These are phyloP conservation scores for Niebla homalea DNA, from an alignment of 495 filamentous ascomycete genomes.

Conservation along the genomic window DNA sequence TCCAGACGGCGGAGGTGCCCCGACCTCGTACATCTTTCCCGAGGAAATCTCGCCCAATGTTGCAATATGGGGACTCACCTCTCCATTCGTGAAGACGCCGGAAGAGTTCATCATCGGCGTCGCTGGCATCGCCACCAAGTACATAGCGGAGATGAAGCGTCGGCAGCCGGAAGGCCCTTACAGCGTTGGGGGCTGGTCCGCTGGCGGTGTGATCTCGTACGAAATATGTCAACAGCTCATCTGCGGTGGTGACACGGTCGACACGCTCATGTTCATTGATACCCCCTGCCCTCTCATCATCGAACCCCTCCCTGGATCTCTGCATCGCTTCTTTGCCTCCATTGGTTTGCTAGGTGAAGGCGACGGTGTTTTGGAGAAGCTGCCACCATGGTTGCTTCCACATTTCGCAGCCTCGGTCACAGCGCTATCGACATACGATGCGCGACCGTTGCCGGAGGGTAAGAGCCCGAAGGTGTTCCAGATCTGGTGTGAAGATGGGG, in stretches of 20 bases:
- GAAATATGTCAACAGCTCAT: conserved; percentile 64
- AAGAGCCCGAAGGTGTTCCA: conserved; percentile 51
- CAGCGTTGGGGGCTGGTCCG: conserved; percentile 64
- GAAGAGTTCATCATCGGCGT: conserved; percentile 42
- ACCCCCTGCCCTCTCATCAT: conserved; percentile 65
- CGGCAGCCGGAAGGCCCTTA: conserved; percentile 63
- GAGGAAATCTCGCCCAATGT: conserved; percentile 40
- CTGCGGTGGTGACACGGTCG: conserved; percentile 53
- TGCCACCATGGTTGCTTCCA: conserved; percentile 66
- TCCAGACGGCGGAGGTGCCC: conserved; percentile 38
- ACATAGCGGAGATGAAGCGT: conserved; percentile 53
- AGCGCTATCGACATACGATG: conserved; percentile 59
- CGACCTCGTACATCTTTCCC: conserved; percentile 49
- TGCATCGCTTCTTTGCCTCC: conserved; percentile 66
- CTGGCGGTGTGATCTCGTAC: conserved; percentile 79
- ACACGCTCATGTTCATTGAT: conserved; percentile 68
- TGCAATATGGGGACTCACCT: conserved; percentile 49
- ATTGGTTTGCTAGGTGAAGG: conserved; percentile 69
- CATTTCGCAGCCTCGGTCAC: conserved; percentile 71
- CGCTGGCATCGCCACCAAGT: conserved; percentile 42
- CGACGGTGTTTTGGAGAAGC: conserved; percentile 38
- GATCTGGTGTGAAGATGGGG: conserved; percentile 73
- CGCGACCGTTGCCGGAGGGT: conserved; percentile 34
- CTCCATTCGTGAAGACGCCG: conserved; percentile 52
- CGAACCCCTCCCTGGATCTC: conserved; percentile 59